These are phyloP conservation scores for Murraya paniculata DNA, from an alignment of 345 rosid species.

Conservation along the genomic window DNA sequence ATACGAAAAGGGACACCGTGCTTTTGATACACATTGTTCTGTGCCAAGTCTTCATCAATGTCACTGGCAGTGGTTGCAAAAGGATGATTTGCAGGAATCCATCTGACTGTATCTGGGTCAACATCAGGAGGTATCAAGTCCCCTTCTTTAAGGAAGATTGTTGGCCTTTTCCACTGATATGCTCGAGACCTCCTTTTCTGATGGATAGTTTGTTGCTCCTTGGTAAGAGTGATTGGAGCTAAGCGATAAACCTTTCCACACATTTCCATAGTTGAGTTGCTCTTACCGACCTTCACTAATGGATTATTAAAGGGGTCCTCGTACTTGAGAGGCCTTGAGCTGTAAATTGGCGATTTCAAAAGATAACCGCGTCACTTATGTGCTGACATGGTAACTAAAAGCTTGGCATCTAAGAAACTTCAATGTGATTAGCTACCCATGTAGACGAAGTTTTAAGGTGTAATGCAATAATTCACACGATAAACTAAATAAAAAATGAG, in stretches of 20 bases:
- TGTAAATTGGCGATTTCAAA: constrained; percentile 29
- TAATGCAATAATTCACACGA: neutral
- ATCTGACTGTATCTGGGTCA: constrained; percentile 87
- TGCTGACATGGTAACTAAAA: neutral
- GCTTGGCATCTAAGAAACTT: neutral
- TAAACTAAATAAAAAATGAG: neutral
- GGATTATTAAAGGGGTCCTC: constrained; percentile 97
- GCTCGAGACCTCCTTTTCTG: constrained; percentile 94
- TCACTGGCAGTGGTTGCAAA: constrained; percentile 88
- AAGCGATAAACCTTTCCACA: constrained; percentile 84
- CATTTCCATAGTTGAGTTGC: constrained; percentile 81
- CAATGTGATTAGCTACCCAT: too few relatives aligned
- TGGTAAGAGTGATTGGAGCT: constrained; percentile 83
- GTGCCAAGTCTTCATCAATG: constrained; percentile 87
- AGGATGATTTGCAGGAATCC: constrained; percentile 99
- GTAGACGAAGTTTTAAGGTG: neutral
- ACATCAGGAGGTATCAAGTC: constrained; percentile 81
- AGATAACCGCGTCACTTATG: neutral
- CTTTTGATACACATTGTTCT: constrained; percentile 84
- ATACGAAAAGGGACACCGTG: constrained; percentile 93
- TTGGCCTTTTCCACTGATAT: constrained; percentile 94
- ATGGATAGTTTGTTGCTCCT: constrained; percentile 72
- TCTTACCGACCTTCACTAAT: constrained; percentile 70
- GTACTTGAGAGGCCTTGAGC: constrained; percentile 72
- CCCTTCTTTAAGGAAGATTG: constrained; percentile 88